Base-by-base conservation (phyloP, 305 asterid genomes). In the Solanum hybrid region DNA sequence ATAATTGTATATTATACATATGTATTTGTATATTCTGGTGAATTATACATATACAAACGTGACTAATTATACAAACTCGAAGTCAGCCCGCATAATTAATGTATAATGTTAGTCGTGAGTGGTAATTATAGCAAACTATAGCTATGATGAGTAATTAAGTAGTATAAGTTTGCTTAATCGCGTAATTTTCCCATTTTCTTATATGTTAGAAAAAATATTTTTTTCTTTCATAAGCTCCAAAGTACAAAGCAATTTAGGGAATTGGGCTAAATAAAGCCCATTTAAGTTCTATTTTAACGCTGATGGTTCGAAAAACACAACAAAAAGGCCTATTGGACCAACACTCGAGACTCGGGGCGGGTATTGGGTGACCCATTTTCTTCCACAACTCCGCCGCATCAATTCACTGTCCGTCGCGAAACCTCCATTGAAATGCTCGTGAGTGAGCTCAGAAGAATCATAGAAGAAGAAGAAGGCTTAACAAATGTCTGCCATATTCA, bases 401-500 rank as follows among this genome's bases (percentile, higher is more conserved):
- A 46, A 42, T 29, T 82, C 38, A 17, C 36, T 29, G 29, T 11
- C 46, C 11, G 16, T 6, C 7, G 36, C 20, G 14, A 20, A 85
- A 85, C 87, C 46, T 84, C 87, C 87, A 84, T 56, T 84, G 87
- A 51, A 31, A 84, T 84, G 87, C 87, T 85, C 10, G 76, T 9
- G 75, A 84, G 29, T 31, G 46, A 85, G 76, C 42, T 84, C 87
- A 51, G 38, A 84, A 20, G 22, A 85, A 85, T 31, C 42, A 82
- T 26, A 81, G 40, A 80, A 40, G 86, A 80, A 40, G 86, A 80
- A 73, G 13, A 32, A 27, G 60, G 34, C 64, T 16, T 9, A 80
- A 90, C 87, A 86, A 89, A 95, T 95, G 99, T 93, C 93, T 86
- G 91, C 93, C 17, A 66, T 93, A 46, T 85, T 94, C 88, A 94